Conservation (phyloP, 2,329 filamentous ascomycete species). For the Aureobasidium sp. region DNA sequence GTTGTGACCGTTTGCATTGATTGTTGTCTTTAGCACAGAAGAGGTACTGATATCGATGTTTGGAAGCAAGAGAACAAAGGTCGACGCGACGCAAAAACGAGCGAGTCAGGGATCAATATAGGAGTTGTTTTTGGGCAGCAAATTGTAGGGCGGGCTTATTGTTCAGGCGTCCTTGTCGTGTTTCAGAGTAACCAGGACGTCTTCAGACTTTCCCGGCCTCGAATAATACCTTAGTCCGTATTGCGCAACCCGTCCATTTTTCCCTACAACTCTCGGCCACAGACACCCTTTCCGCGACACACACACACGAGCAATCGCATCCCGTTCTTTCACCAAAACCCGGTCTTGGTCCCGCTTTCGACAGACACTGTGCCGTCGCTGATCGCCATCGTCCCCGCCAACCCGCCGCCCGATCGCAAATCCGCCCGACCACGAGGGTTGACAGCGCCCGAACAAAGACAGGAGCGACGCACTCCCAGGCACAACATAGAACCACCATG, state of each 20-base stretch:
- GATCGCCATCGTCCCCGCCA: conserved; percentile 3
- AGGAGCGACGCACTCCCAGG: neutral
- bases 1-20: neutral
- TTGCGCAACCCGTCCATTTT: conserved; percentile 7
- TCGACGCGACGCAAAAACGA: neutral
- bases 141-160: neutral
- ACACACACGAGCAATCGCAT: neutral
- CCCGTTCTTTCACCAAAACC: neutral
- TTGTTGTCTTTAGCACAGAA: neutral
- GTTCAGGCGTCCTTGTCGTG: neutral
- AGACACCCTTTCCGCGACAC: neutral
- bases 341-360: neutral
- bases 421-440: conserved; percentile 4
- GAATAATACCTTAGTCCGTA: neutral
- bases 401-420: neutral
- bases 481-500: conserved; percentile 8
- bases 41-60: neutral
- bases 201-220: neutral
- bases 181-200: conserved; percentile 1
- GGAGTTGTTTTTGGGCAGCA: neutral
- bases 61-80: neutral
- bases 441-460: neutral
- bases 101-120: neutral
- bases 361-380: neutral
- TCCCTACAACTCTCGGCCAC: neutral